Conservation (phyloP, 108 stramenopile species). For the Pseudonitzschia multiseries region DNA sequence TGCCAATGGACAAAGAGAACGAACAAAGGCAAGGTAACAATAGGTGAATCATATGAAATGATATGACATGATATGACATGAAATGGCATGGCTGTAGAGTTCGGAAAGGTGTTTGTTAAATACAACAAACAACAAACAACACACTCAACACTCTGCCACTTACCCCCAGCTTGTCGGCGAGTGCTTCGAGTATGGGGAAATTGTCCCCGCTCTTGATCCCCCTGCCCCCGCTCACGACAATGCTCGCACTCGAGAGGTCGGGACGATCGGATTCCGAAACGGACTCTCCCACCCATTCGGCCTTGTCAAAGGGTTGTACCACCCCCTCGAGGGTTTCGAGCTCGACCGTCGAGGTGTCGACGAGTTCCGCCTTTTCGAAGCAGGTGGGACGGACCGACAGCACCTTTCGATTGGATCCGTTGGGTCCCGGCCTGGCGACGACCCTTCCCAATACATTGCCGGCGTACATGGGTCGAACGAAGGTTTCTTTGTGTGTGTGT, state of each 20-base stretch:
- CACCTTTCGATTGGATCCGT: conserved; percentile 61
- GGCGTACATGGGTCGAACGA: conserved; percentile 98
- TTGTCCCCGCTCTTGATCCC: conserved; percentile 96
- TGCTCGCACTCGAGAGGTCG: conserved; percentile 88
- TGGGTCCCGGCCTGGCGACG: conserved; percentile 34
- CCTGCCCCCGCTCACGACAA: conserved; percentile 96
- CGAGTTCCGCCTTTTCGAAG: conserved; percentile 93
- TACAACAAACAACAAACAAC: background rate
- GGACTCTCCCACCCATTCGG: conserved; percentile 68
- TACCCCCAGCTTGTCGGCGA: conserved; percentile 92
- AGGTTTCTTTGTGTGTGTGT: conserved; percentile 59
- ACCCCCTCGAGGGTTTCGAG: conserved; percentile 61
- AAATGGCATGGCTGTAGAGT: too few relatives aligned
- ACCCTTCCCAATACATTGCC: conserved; percentile 99
- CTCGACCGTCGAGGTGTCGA: conserved; percentile 43
- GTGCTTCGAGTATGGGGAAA: conserved; percentile 90
- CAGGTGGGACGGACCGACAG: conserved; percentile 91
- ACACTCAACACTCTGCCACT: background rate
- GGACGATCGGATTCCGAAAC: conserved; percentile 90
- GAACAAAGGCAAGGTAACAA: too few relatives aligned
- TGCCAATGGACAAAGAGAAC: background rate
- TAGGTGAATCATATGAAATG: background rate
- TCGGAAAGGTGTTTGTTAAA: too few relatives aligned
- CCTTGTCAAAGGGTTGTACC: conserved; percentile 47
- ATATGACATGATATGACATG: background rate